phyloP scores from a whole-genome alignment of 805 yeast species.

The Spathaspora boniae region DNA sequence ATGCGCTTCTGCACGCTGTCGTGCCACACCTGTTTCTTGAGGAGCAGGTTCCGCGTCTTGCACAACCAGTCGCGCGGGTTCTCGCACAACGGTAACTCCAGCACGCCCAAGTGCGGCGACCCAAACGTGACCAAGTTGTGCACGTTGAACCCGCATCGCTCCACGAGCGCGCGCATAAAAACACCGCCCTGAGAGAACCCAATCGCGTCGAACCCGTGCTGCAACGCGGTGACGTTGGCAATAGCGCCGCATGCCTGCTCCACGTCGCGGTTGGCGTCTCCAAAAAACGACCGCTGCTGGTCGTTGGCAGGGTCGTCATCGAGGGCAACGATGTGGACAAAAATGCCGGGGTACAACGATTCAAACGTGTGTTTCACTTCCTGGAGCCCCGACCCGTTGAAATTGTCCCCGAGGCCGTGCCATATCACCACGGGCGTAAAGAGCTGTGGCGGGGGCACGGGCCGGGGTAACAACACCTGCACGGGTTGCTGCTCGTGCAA shows the following conservation, averaged over 20 bases:
- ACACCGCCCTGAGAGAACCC: constrained; percentile 86
- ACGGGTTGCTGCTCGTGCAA: neutral
- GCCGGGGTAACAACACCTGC: neutral
- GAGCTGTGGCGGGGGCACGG: neutral
- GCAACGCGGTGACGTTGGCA: constrained; percentile 40
- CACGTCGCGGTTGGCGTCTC: constrained; percentile 56
- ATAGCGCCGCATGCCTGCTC: constrained; percentile 55
- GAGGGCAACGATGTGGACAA: constrained; percentile 51
- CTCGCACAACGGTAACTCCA: constrained; percentile 61
- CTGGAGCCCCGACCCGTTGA: constrained; percentile 56
- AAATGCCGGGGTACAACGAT: constrained; percentile 45
- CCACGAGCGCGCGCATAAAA: constrained; percentile 64
- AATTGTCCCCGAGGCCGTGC: constrained; percentile 84
- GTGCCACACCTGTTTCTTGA: constrained; percentile 61
- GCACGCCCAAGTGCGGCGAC: constrained; percentile 75
- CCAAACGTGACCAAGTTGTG: constrained; percentile 68
- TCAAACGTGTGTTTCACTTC: constrained; percentile 42
- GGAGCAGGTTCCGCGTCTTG: constrained; percentile 45
- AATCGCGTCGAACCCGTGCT: constrained; percentile 62
- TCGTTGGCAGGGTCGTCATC: constrained; percentile 50
- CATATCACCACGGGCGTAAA: constrained; percentile 62
- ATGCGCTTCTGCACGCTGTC: constrained; percentile 52
- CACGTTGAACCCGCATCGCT: constrained; percentile 47
- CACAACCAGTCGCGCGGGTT: constrained; percentile 56
- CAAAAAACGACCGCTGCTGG: constrained; percentile 52